Conservation (phyloP, 805 yeast genomes). For the Ogataea populi-albae region DNA sequence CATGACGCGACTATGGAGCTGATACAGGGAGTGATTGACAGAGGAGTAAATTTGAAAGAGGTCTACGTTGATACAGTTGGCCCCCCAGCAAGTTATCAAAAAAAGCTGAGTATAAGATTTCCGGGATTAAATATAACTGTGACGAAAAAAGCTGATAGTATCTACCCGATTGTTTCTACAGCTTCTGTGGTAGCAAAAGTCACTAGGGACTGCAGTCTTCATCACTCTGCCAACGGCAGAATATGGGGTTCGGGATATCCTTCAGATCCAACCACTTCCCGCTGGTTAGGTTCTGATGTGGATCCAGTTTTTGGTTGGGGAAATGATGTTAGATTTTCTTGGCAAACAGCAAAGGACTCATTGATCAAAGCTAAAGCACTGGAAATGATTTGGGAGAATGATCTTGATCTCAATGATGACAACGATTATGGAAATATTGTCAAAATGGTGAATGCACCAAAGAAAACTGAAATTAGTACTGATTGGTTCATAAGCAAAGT, state of each 20-base stretch:
- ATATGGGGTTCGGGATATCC: conserved; percentile 92
- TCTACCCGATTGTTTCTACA: conserved; percentile 88
- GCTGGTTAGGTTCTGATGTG: conserved; percentile 63
- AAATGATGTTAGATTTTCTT: conserved; percentile 69
- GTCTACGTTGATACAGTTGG: conserved; percentile 96
- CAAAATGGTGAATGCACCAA: conserved; percentile 9
- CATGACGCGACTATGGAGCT: conserved; percentile 88
- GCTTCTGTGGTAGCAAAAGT: conserved; percentile 97
- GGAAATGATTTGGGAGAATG: conserved; percentile 61
- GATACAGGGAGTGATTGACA: conserved; percentile 59
- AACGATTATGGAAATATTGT: conserved; percentile 23
- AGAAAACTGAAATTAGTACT: conserved; percentile 11
- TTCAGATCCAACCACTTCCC: conserved; percentile 81
- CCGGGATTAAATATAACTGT: conserved; percentile 75
- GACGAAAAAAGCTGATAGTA: conserved; percentile 90
- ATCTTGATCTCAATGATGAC: conserved; percentile 34
- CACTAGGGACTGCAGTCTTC: conserved; percentile 63
- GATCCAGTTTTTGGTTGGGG: conserved; percentile 88
- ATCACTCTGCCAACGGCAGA: conserved; percentile 18
- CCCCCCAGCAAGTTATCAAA: conserved; percentile 82
- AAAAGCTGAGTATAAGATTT: conserved; percentile 64
- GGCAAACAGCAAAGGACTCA: conserved; percentile 89
- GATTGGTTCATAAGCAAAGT: conserved; percentile 19
- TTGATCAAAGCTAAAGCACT: conserved; percentile 51
- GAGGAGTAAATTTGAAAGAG: conserved; percentile 63